Evolutionary conservation across 75 land plant genomes (phyloP), one percentile per base, ranked within the genome.

Genomic region (Cunninghamia lanceolata): DNA sequence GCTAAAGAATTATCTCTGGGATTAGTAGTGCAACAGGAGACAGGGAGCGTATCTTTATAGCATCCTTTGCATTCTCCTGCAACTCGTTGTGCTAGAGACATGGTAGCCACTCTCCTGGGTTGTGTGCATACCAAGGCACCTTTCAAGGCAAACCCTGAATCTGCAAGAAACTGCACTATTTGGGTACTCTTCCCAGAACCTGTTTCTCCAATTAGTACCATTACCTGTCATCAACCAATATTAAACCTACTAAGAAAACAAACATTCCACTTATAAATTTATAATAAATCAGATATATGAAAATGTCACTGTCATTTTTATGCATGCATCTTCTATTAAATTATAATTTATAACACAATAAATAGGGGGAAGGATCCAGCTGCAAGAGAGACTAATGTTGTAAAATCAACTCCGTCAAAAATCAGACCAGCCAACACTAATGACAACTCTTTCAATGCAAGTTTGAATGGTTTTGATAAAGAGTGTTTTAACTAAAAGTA

Each of bases 121-220:
- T 96, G 99, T 36, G 97, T 95, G 85, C 99, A 96, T 13, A 93
- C 91, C 89, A 95, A 88, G 19, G 95, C 89, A 38, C 92, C 93
- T 83, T 91, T 34, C 38, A 50, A 83, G 83, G 86, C 84, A 35
- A 94, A 46, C 39, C 95, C 94, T 19, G 94, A 91, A 85, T 96
- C 99, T 73, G 88, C 93, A 79, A 96, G 89, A 88, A 85, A 96
- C 82, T 96, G 99, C 68, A 93, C 93, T 84, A 96, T 46, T 83
- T 96, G 99, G 8, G 99, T 96, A 73, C 95, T 96, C 83, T 96
- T 96, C 39, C 99, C 99, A 19, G 94, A 95, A 34, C 99, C 99
- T 53, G 99, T 96, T 87, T 96, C 99, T 82, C 95, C 99, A 81
- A 90, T 89, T 87, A 96, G 87, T 30, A 96, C 91, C 85, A 91